Percentiles rank a stretch among this genome's conserved stretches.
Conservation (phyloP, 2,329 filamentous ascomycete genomes). For the Colletotrichum sidae region DNA sequence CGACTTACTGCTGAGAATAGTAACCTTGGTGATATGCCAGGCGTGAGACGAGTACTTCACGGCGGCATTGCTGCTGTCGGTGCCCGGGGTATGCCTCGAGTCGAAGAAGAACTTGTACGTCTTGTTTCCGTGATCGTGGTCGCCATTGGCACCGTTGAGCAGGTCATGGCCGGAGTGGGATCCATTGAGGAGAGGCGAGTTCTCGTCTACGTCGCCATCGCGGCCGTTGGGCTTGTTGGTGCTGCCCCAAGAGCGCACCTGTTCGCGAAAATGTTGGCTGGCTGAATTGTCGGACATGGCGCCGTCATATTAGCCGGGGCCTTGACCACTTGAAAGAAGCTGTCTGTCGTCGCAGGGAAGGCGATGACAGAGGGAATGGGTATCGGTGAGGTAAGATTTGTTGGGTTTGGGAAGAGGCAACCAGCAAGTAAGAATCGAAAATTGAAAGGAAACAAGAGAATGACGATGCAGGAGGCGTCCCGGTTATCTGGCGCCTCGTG, state of each 20-base stretch:
- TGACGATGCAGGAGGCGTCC: constrained; percentile 31
- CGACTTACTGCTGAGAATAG: constrained; percentile 68
- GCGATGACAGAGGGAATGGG: constrained; percentile 5
- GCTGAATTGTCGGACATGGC: constrained; percentile 46
- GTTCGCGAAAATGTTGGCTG: constrained; percentile 43
- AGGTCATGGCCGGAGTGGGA: constrained; percentile 40
- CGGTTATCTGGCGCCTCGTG: constrained; percentile 9
- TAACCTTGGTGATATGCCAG: constrained; percentile 69
- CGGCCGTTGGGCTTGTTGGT: constrained; percentile 41
- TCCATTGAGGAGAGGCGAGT: constrained; percentile 56
- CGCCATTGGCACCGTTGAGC: constrained; percentile 34
- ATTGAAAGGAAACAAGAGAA: constrained; percentile 25
- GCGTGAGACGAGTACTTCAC: constrained; percentile 59
- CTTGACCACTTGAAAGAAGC: constrained; percentile 11
- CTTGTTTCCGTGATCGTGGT: constrained; percentile 39
- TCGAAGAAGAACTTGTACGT: constrained; percentile 61
- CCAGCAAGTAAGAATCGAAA: constrained; percentile 18
- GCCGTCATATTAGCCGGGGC: constrained; percentile 46
- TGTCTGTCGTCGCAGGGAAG: constrained; percentile 20
- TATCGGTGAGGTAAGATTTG: neutral
- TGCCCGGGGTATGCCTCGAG: constrained; percentile 62
- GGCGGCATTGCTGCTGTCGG: constrained; percentile 58
- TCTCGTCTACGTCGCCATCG: constrained; percentile 47
- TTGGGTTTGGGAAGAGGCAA: constrained; percentile 6
- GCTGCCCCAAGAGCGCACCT: constrained; percentile 39